A percentile compares a stretch with the other conserved stretches of the same genome.
These are phyloP conservation scores for Saccharum spontaneum DNA, from an alignment of 176 grass and related monocot genomes.

Conservation along the genomic window DNA sequence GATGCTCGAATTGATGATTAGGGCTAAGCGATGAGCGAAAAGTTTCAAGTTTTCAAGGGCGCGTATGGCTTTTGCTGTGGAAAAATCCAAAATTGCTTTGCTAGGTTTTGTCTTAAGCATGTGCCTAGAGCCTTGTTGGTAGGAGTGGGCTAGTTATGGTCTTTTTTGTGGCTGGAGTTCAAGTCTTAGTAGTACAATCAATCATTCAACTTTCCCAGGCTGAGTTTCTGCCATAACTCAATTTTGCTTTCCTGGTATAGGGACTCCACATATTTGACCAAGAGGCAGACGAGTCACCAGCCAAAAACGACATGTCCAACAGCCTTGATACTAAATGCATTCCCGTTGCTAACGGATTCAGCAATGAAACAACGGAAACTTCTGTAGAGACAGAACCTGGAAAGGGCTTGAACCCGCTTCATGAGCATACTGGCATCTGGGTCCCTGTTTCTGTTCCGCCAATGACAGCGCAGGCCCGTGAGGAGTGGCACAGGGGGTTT, in stretches of 20 bases:
- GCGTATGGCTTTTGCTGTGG: background rate
- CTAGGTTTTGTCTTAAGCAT: background rate
- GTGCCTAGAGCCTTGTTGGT: background rate
- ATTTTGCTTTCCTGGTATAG: conserved; percentile 21
- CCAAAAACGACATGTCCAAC: background rate
- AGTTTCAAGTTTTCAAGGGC: background rate
- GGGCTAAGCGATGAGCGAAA: background rate
- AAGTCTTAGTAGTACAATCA: background rate
- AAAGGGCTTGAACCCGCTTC: conserved; percentile 46
- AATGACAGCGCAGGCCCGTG: conserved; percentile 57
- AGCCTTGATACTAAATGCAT: background rate
- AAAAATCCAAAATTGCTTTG: conserved; percentile 19
- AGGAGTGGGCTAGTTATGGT: background rate
- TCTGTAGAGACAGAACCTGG: conserved; percentile 1
- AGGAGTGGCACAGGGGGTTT: conserved; percentile 75
- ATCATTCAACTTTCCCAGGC: background rate
- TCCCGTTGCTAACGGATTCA: background rate
- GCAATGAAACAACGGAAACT: conserved; percentile 18
- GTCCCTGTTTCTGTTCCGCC: conserved; percentile 85
- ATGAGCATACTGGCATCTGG: conserved; percentile 84
- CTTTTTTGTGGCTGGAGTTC: background rate
- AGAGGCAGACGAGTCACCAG: conserved; percentile 4
- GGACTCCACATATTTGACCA: conserved; percentile 39
- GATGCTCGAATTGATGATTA: background rate
- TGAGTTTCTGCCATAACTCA: background rate